Base-by-base conservation (phyloP, 78 protist species). In the Anaeramoeba flamelloides region DNA sequence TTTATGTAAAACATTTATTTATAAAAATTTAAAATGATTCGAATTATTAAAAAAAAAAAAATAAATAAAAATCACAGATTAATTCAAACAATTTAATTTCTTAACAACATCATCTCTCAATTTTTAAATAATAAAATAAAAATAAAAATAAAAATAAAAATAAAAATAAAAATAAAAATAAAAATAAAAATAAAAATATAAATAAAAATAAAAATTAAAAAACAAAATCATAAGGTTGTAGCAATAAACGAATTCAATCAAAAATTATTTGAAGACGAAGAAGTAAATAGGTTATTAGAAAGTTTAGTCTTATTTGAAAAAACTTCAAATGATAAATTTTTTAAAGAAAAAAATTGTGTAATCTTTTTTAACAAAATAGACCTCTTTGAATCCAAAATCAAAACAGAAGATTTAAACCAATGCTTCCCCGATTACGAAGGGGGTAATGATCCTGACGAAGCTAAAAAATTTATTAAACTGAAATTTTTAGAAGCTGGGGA, bases 241-340 rank as follows among this genome's bases (percentile, higher is more conserved):
- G n/a, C n/a, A n/a, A n/a, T n/a, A n/a, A n/a, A n/a, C n/a, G 69
- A 53, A 53, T 53, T 53, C 69, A 17, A 53, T 53, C 69, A 53
- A 53, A 53, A 53, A 53, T 17, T 53, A 53, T 53, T 53, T 53
- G 69, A 53, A 53, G 69, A 53, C 69, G 8, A 8, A 53, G 34
- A 53, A 53, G 69, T 26, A 53, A 53, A 53, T 17, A 8, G 69
- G 8, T 53, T 53, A 53, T 53, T 17, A 26, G 69, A 53, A 53
- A 26, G 34, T 17, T 26, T 53, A 26, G 8, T 53, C 17, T 17
- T 53, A 26, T 53, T 53, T 53, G 69, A 53, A 53, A 17, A 53
- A 17, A 53, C 17, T 53, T 53, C 34, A 8, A 53, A 53, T 17
- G 17, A 17, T 17, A 53, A 17, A 53, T 53, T 8, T 8, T 53